Conservation (phyloP, 768 basidiomycete species). For the Galerina marginata region DNA sequence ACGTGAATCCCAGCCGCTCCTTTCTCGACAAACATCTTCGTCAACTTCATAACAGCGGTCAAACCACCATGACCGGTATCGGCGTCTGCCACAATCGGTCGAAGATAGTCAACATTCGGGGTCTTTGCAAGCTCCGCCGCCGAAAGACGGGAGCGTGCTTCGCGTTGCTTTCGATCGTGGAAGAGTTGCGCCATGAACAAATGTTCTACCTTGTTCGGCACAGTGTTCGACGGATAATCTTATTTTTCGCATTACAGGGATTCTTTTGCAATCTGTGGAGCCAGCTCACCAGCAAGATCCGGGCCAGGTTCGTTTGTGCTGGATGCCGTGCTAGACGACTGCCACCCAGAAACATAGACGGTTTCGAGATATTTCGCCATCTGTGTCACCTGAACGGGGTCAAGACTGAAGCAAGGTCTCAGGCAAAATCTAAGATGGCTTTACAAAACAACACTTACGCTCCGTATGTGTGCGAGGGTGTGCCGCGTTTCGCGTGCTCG, state of each 20-base stretch:
- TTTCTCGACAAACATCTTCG: constrained; percentile 98
- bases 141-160: constrained; percentile 72
- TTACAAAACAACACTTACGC: constrained; percentile 70
- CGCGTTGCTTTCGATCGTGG: constrained; percentile 97
- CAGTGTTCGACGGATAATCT: constrained; percentile 99
- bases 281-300: constrained; percentile 87
- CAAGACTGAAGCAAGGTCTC: constrained; percentile 65
- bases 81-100: constrained; percentile 95
- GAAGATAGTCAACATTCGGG: constrained; percentile 84
- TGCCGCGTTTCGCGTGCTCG: constrained; percentile 76
- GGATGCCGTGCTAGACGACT: constrained; percentile 91
- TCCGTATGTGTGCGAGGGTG: constrained; percentile 95
- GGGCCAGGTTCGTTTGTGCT: constrained; percentile 97
- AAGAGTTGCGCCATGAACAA: constrained; percentile 98
- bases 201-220: constrained; percentile 98
- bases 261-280: background rate
- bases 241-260: background rate
- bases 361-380: constrained; percentile 99
- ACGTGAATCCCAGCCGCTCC: constrained; percentile 98
- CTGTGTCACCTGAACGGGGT: constrained; percentile 97
- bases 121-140: constrained; percentile 74
- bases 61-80: constrained; percentile 98
- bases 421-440: background rate
- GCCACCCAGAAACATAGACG: constrained; percentile 98
- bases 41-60: constrained; percentile 98